phyloP scores from a whole-genome alignment of 140 eudicot genomes.

The Bidens hawaiensis region DNA sequence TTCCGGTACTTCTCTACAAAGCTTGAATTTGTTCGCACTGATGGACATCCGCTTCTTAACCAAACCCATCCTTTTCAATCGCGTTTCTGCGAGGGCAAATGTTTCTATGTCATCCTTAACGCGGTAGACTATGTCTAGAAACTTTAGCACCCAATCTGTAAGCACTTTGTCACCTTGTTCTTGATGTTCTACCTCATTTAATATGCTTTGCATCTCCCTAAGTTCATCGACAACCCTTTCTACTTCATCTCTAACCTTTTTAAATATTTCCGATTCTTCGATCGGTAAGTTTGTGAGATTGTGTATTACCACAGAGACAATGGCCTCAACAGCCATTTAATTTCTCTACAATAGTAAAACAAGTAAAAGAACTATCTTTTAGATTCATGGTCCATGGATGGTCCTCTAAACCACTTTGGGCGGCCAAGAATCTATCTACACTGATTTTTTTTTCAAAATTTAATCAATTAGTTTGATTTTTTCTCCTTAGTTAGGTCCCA shows the following conservation, averaged over 20 bases:
- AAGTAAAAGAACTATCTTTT: not conserved
- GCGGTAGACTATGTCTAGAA: constrained; percentile 23
- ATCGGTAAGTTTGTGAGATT: constrained; percentile 30
- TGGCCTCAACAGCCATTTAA: constrained; percentile 46
- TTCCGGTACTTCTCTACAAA: constrained; percentile 30
- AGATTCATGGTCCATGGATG: not conserved
- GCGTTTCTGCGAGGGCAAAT: constrained; percentile 27
- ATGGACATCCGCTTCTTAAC: constrained; percentile 24
- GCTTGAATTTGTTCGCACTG: constrained; percentile 21
- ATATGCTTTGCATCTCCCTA: constrained; percentile 18
- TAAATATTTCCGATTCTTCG: constrained; percentile 19
- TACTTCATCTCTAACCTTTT: constrained; percentile 32
- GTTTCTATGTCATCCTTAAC: constrained; percentile 35
- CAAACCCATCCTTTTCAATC: constrained; percentile 32
- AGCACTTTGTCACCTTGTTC: constrained; percentile 7
- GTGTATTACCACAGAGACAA: constrained; percentile 33
- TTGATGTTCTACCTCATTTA: constrained; percentile 17
- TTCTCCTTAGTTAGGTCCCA: not conserved
- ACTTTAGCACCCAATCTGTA: constrained; percentile 22
- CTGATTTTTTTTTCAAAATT: not conserved
- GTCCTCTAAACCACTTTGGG: not conserved
- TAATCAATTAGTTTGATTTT: not conserved
- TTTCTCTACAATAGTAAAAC: constrained; percentile 6
- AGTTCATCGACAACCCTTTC: constrained; percentile 16
- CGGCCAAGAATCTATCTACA: not conserved